These are phyloP conservation scores for Betula pendula DNA, from an alignment of 306 rosid species.

Conservation along the genomic window DNA sequence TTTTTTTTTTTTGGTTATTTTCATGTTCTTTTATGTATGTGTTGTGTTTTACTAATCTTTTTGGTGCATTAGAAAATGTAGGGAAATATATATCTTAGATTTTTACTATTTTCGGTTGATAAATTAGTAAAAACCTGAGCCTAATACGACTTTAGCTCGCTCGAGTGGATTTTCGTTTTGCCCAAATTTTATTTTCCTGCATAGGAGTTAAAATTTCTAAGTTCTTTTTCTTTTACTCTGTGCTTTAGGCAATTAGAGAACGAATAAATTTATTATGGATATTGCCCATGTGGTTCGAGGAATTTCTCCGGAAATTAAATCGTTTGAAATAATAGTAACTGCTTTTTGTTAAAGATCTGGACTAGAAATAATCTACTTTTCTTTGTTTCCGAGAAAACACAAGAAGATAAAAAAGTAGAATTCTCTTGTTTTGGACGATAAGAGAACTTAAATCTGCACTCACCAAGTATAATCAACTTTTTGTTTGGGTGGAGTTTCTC, in stretches of 20 bases:
- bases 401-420: neutral
- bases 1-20: neutral
- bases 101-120: neutral
- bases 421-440: neutral
- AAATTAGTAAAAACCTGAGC: neutral
- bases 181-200: neutral
- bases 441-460: neutral
- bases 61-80: slow-evolving; percentile 7
- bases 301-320: too few relatives aligned
- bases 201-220: neutral
- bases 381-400: neutral
- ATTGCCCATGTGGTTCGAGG: too few relatives aligned
- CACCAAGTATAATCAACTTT: neutral
- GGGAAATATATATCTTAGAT: neutral
- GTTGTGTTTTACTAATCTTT: neutral
- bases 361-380: neutral
- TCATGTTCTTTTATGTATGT: neutral
- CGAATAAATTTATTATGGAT: neutral
- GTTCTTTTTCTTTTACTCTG: neutral
- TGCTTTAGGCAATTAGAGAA: slow-evolving; percentile 1
- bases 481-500: neutral
- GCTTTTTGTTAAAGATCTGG: neutral
- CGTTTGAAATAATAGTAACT: too few relatives aligned
- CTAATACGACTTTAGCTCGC: neutral
- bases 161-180: neutral